phyloP scores from a whole-genome alignment of 441 rosid genomes.

The Euphorbia schlechtendalii region DNA sequence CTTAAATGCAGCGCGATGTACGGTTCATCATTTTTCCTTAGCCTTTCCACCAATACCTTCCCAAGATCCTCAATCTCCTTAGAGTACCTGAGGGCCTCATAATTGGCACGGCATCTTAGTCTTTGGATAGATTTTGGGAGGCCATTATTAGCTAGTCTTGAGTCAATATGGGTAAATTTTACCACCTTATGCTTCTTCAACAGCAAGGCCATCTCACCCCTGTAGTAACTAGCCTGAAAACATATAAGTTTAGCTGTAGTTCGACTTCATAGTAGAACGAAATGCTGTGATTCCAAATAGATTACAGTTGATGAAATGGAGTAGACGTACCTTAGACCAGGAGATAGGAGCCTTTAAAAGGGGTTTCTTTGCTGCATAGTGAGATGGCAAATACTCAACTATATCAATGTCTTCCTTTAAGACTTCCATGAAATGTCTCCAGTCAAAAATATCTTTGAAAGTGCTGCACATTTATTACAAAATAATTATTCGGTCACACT shows the following conservation, averaged over 20 bases:
- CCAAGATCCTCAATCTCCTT: constrained; percentile 74
- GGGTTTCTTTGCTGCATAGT: constrained; percentile 47
- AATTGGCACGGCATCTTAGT: constrained; percentile 92
- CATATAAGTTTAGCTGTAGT: constrained; percentile 19
- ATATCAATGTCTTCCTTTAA: constrained; percentile 67
- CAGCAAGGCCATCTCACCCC: constrained; percentile 52
- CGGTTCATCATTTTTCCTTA: constrained; percentile 60
- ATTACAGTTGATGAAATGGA: not conserved
- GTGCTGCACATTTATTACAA: constrained; percentile 34
- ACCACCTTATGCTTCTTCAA: constrained; percentile 74
- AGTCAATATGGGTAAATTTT: constrained; percentile 80
- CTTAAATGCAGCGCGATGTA: constrained; percentile 82
- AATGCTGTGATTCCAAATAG: not conserved
- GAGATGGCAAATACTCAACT: constrained; percentile 67
- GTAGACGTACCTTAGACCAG: constrained; percentile 79
- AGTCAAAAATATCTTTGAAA: constrained; percentile 89
- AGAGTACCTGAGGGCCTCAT: constrained; percentile 59
- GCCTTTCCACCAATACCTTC: constrained; percentile 51
- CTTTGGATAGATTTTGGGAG: constrained; percentile 61
- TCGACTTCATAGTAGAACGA: constrained; percentile 8
- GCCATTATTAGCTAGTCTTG: constrained; percentile 82
- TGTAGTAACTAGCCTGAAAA: constrained; percentile 88
- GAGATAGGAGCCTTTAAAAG: constrained; percentile 81
- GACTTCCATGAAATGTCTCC: constrained; percentile 75
- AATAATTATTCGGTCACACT: not conserved